Conservation (phyloP, 2,329 filamentous ascomycete species). For the Epichloe festucae region DNA sequence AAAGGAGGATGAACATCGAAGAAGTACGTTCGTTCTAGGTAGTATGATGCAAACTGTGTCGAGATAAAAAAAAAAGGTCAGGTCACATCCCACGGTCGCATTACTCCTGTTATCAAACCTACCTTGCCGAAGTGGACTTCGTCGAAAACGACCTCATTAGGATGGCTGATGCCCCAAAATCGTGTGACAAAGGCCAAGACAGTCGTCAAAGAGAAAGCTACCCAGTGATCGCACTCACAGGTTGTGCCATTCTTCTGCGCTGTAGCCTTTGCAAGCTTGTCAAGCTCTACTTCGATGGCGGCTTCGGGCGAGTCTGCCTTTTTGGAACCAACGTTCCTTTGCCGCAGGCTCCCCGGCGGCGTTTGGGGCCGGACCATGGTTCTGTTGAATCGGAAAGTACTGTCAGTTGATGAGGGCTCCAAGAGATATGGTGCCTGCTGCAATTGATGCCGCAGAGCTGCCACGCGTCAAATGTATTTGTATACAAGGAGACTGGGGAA, state of each 20-base stretch:
- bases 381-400: conserved; percentile 8
- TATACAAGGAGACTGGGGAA: neutral
- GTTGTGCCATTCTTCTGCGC: conserved; percentile 22
- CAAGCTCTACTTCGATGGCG: conserved; percentile 34
- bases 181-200: conserved; percentile 76
- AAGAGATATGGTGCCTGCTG: neutral
- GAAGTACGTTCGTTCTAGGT: conserved; percentile 95
- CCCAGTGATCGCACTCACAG: conserved; percentile 73
- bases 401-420: neutral
- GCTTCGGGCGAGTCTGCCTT: conserved; percentile 28
- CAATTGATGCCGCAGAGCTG: neutral
- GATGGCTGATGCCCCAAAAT: conserved; percentile 93
- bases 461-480: neutral
- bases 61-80: neutral
- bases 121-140: conserved; percentile 99
- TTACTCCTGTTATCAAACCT: conserved; percentile 17
- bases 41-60: conserved; percentile 57
- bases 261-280: conserved; percentile 32
- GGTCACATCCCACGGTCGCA: neutral
- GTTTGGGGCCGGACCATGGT: conserved; percentile 35
- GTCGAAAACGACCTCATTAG: conserved; percentile 94
- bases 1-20: conserved; percentile 99
- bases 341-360: conserved; percentile 46
- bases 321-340: conserved; percentile 43
- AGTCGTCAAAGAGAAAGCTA: conserved; percentile 67